A percentile compares a stretch with the other conserved stretches of the same genome.
These are phyloP conservation scores for Ceratobasidium sp. DNA, from an alignment of 1,284 basidiomycete genomes.

Conservation along the genomic window DNA sequence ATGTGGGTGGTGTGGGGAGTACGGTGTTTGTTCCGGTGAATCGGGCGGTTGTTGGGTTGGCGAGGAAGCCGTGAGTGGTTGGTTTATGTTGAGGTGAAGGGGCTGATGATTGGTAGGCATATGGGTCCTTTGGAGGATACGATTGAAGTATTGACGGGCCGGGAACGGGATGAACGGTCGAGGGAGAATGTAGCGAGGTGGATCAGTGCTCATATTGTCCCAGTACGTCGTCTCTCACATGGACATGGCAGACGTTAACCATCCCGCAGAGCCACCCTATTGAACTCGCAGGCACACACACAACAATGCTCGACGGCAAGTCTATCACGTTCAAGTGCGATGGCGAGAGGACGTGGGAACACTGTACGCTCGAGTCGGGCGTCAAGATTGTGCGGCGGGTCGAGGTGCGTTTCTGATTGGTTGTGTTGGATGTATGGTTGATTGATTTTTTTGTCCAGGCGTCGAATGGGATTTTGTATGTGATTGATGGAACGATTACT, in stretches of 20 bases:
- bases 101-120: neutral
- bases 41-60: conserved; percentile 48
- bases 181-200: conserved; percentile 48
- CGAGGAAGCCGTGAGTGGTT: conserved; percentile 47
- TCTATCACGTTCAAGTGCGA: conserved; percentile 23
- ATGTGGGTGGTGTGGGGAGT: conserved; percentile 10
- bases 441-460: conserved; percentile 22
- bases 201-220: conserved; percentile 48
- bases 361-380: conserved; percentile 35
- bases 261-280: conserved; percentile 38
- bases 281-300: conserved; percentile 32
- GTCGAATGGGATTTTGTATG: conserved; percentile 45
- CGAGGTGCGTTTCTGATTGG: conserved; percentile 19
- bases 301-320: conserved; percentile 43
- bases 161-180: conserved; percentile 36
- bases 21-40: conserved; percentile 50
- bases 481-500: conserved; percentile 44
- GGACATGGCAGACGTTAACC: neutral
- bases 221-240: conserved; percentile 9
- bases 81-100: neutral
- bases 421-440: neutral
- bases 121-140: conserved; percentile 21
- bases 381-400: conserved; percentile 35
- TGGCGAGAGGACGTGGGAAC: conserved; percentile 37
- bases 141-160: conserved; percentile 16